A percentile compares a stretch with the other conserved stretches of the same genome.
Conservation (phyloP, 2,329 filamentous ascomycete species). For the Cercospora berteroae region DNA sequence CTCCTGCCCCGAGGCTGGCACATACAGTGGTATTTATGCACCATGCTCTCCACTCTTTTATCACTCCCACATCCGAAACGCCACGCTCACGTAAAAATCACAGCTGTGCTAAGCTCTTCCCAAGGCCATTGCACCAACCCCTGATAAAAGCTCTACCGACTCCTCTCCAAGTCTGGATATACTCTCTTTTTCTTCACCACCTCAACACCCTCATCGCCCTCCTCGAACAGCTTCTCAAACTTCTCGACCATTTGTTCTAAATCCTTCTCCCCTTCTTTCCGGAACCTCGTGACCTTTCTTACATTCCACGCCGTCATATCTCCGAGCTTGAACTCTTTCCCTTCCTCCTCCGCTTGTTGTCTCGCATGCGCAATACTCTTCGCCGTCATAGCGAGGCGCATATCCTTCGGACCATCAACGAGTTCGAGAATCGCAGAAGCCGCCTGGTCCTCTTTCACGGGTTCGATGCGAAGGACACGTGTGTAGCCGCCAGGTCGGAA, state of each 20-base stretch:
- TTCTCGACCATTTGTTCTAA: constrained; percentile 61
- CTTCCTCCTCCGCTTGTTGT: constrained; percentile 35
- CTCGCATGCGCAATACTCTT: constrained; percentile 66
- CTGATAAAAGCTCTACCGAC: neutral
- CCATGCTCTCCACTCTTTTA: neutral
- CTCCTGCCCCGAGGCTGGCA: no score
- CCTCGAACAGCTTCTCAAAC: constrained; percentile 39
- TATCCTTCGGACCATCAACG: constrained; percentile 89
- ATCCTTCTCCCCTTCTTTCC: constrained; percentile 62
- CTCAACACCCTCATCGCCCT: constrained; percentile 37
- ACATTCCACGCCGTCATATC: constrained; percentile 76
- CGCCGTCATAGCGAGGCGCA: constrained; percentile 92
- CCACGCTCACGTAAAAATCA: constrained; percentile 1
- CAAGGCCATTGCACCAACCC: neutral
- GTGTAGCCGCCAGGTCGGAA: constrained; percentile 88
- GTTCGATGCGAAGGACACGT: constrained; percentile 86
- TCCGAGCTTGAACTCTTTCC: constrained; percentile 57
- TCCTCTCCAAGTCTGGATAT: constrained; percentile 30
- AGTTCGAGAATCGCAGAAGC: constrained; percentile 88
- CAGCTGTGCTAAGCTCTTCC: neutral
- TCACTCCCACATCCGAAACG: neutral
- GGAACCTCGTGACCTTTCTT: constrained; percentile 75
- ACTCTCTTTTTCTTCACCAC: constrained; percentile 39
- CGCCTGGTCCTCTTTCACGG: constrained; percentile 82
- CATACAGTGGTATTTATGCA: neutral